phyloP scores from a whole-genome alignment of 352 stramenopile species.

The Blastocystis sp. region DNA sequence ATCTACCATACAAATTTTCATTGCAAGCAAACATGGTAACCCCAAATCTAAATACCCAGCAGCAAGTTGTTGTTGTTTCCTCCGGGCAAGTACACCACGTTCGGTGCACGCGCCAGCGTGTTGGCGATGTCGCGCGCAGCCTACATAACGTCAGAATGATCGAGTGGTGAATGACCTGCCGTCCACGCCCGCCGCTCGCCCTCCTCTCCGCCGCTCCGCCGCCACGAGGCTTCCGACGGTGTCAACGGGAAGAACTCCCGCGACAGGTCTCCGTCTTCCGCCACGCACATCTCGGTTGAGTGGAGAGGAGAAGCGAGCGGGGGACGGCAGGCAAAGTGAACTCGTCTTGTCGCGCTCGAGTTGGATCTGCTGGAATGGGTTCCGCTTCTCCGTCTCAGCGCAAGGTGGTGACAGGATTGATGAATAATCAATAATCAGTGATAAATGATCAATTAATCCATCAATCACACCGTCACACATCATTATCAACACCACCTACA shows the following conservation, averaged over 20 bases:
- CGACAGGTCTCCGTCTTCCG: not conserved
- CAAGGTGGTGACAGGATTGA: not conserved
- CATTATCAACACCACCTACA: not conserved
- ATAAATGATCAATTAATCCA: too few relatives aligned
- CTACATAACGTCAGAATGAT: slow-evolving; percentile 40
- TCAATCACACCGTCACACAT: not conserved
- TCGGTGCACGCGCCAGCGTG: slow-evolving; percentile 86
- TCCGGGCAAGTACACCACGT: slow-evolving; percentile 92
- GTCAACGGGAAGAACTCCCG: not conserved
- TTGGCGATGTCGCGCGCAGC: slow-evolving; percentile 96
- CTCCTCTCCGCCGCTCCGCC: not conserved
- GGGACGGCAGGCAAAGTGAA: not conserved
- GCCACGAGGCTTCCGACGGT: not conserved
- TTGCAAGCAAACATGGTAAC: not conserved
- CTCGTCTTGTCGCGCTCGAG: not conserved
- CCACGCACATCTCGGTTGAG: not conserved
- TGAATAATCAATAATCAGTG: too few relatives aligned
- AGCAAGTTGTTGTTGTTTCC: slow-evolving; percentile 70
- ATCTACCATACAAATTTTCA: not conserved
- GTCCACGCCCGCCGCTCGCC: not conserved
- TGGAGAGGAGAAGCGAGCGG: not conserved
- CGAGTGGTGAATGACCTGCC: not conserved
- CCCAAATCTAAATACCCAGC: not conserved
- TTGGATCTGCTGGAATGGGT: not conserved
- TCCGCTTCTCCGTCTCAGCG: not conserved